Base-by-base conservation (phyloP, 2,329 filamentous ascomycete species). In the Venturiaceae sp. region DNA sequence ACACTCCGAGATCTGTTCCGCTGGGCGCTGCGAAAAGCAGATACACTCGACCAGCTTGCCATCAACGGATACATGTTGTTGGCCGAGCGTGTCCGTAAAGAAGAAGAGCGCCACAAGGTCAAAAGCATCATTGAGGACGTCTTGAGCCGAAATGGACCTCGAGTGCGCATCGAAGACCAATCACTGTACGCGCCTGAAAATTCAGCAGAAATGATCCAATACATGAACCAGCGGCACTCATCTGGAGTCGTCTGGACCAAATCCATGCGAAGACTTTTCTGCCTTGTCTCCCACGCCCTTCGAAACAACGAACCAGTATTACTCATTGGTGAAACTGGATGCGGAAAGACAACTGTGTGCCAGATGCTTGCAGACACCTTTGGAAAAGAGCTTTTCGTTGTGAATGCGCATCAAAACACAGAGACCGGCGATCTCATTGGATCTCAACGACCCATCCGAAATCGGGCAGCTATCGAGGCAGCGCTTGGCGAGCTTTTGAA, bases 371-470 rank as follows among this genome's bases (percentile, higher is more conserved):
- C 94, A 3, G 87, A 95, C 66, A 87, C 89, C 3, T 80, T 90
- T 62, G 77, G 79, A 16, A 90, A 87, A 66, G 78, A 88, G 62
- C 76, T 99, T 39, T 85, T 92, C 64, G 94, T 92, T 64, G 87
- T 99, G 67, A 99, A 99, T 68, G 94, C 95, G 2, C 95, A 99
- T 72, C 92, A 97, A 65, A 99, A 99, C 64, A 92, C 94, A 0
- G 95, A 99, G 71, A 97, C 95, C 0, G 92, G 94, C 16, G 94
- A 99, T 71, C 79, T 99, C 11, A 97, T 99, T 63, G 94, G 94
- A 63, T 94, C 94, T 3, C 94, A 99, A 71, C 79, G 94, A 60
- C 94, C 94, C 3, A 83, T 97, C 23, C 83, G 95, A 62, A 97
- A 97, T 69, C 83, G 92, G 44, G 83, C 85, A 14, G 83, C 83